Evolutionary conservation across 352 stramenopile genomes (phyloP).

Genomic region (Globisporangium middletonii): DNA sequence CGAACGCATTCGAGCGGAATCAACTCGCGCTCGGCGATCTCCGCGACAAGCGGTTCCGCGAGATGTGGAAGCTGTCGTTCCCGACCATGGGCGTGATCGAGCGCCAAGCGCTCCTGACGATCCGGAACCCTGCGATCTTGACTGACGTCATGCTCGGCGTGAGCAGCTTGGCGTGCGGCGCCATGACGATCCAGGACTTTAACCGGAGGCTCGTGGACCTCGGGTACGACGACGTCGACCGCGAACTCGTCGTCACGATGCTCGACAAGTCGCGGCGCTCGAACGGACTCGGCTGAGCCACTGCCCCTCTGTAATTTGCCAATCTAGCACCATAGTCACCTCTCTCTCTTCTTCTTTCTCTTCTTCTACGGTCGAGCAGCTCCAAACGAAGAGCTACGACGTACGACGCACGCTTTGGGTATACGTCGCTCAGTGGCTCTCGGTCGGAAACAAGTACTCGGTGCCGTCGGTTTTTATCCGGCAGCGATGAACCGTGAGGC

Average conservation of each 20-base stretch:
- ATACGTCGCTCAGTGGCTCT: constrained; percentile 3
- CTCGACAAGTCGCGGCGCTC: constrained; percentile 41
- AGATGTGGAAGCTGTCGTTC: constrained; percentile 75
- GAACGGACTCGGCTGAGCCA: constrained; percentile 2
- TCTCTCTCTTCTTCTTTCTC: not conserved
- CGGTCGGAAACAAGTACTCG: constrained; percentile 53
- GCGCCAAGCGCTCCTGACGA: constrained; percentile 50
- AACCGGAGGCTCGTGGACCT: constrained; percentile 53
- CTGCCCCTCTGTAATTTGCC: constrained; percentile 11
- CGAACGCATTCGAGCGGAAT: not conserved
- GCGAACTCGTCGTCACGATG: constrained; percentile 45
- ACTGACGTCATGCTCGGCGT: constrained; percentile 79
- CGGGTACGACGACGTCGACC: constrained; percentile 51
- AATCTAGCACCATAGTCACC: constrained; percentile 1
- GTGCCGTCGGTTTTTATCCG: constrained; percentile 75
- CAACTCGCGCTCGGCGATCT: constrained; percentile 23
- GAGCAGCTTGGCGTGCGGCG: constrained; percentile 63
- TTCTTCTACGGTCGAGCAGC: too few species aligned
- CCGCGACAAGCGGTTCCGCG: constrained; percentile 49
- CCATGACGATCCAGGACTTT: constrained; percentile 50
- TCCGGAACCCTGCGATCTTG: constrained; percentile 55
- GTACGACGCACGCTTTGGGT: too few species aligned
- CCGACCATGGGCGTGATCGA: constrained; percentile 65
- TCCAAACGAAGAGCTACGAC: too few species aligned
- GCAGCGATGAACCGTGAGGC: constrained; percentile 72